Conservation (phyloP, 2,329 filamentous ascomycete species). For the Stagonosporopsis vannaccii region DNA sequence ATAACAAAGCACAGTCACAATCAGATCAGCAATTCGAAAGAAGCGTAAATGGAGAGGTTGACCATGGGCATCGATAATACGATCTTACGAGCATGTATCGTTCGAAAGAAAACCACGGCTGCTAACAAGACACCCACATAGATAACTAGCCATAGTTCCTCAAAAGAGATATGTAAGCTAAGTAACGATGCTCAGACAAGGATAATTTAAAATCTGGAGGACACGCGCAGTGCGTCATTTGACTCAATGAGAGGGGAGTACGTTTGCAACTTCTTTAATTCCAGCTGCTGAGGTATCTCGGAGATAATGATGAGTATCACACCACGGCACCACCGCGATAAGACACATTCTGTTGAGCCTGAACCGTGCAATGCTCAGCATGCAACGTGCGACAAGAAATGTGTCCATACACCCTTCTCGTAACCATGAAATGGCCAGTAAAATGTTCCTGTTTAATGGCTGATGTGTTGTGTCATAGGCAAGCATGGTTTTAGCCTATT, state of each 20-base stretch:
- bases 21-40: background rate
- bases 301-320: slow-evolving; percentile 21
- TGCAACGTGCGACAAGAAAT: background rate
- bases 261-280: background rate
- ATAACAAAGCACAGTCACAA: background rate
- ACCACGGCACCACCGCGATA: slow-evolving; percentile 18
- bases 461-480: background rate
- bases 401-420: background rate
- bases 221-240: background rate
- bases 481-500: background rate
- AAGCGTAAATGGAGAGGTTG: background rate
- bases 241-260: background rate
- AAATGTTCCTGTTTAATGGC: background rate
- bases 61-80: background rate
- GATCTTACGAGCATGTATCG: background rate
- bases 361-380: background rate
- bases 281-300: slow-evolving; percentile 10
- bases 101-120: background rate
- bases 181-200: background rate
- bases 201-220: background rate
- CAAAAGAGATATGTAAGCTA: background rate
- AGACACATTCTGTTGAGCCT: slow-evolving; percentile 9
- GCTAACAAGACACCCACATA: background rate
- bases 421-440: background rate
- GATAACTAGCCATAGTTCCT: background rate